phyloP scores from a whole-genome alignment of 202 grass and related monocot genomes.

The Bolboschoenoplectus hybrid region DNA sequence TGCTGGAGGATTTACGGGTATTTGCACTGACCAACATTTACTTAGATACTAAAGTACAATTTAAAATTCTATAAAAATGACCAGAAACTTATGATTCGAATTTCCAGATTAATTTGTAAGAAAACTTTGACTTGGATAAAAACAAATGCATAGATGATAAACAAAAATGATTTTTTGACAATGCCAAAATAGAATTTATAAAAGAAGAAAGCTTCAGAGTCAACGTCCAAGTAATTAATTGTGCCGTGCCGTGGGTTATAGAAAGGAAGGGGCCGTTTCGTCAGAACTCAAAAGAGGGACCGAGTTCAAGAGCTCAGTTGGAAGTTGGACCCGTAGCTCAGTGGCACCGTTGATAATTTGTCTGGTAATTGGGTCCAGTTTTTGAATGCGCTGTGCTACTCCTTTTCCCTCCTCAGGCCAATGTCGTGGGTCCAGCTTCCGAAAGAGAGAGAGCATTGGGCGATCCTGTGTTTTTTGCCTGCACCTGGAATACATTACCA shows the following conservation, averaged over 20 bases:
- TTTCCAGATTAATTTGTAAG: background rate
- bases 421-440: constrained; percentile 27
- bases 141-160: background rate
- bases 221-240: background rate
- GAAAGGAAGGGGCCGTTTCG: background rate
- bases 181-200: background rate
- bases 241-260: background rate
- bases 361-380: constrained; percentile 29
- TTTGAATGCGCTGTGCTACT: constrained; percentile 25
- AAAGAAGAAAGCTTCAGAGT: background rate
- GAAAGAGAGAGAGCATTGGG: constrained; percentile 40
- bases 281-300: background rate
- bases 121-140: background rate
- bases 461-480: background rate
- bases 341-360: constrained; percentile 38
- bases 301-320: background rate
- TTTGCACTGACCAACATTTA: background rate
- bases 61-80: background rate
- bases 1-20: background rate
- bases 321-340: background rate
- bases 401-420: constrained; percentile 32
- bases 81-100: background rate
- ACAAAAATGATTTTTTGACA: background rate
- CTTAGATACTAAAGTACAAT: background rate
- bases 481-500: background rate